phyloP scores from a whole-genome alignment of 441 rosid genomes.

The Sinapis alba region DNA sequence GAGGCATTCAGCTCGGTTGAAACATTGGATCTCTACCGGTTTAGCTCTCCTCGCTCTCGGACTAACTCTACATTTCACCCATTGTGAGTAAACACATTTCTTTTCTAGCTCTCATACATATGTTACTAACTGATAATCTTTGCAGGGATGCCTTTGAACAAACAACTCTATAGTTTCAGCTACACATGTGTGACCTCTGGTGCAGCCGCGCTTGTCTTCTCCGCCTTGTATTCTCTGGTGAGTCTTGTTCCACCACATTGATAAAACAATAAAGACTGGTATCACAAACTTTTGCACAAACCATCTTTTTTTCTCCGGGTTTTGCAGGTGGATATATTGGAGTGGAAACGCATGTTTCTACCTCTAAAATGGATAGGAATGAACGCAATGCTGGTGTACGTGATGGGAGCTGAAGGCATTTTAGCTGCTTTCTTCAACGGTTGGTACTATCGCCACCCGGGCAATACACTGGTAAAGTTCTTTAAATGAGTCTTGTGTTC shows the following conservation, averaged over 20 bases:
- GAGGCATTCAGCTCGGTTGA: conserved; percentile 66
- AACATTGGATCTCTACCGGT: conserved; percentile 71
- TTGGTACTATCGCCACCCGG: conserved; percentile 81
- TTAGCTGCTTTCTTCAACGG: conserved; percentile 87
- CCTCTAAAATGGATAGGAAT: conserved; percentile 88
- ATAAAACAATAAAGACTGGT: not conserved
- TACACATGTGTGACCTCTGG: conserved; percentile 85
- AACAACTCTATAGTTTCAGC: conserved; percentile 81
- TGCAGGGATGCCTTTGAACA: conserved; percentile 79
- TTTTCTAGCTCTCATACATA: not conserved
- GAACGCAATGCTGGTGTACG: conserved; percentile 95
- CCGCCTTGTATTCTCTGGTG: conserved; percentile 69
- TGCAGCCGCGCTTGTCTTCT: conserved; percentile 75
- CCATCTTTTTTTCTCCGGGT: not conserved
- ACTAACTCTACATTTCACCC: conserved; percentile 64
- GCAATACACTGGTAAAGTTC: conserved; percentile 55
- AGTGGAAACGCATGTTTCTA: conserved; percentile 47
- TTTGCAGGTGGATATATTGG: conserved; percentile 65
- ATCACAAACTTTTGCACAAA: not conserved
- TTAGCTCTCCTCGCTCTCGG: conserved; percentile 59
- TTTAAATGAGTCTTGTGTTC: not conserved
- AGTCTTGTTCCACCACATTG: not conserved
- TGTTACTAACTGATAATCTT: not conserved
- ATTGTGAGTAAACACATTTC: conserved; percentile 54
- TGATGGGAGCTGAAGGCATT: conserved; percentile 92